Conservation (phyloP, 1,284 basidiomycete species). For the Boletus nobilissimus region DNA sequence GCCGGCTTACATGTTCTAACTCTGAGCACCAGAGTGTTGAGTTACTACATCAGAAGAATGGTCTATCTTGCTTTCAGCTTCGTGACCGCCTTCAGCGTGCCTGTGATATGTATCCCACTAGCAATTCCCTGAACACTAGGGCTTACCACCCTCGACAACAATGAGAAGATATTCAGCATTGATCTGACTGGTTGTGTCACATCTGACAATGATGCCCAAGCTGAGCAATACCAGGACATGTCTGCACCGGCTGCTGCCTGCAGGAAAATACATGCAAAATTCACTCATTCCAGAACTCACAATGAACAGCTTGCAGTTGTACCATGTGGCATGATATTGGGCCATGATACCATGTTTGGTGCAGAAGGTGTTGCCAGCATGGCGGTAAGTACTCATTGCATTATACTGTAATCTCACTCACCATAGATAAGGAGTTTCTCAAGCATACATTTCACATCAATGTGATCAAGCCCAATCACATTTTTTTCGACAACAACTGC, state of each 20-base stretch:
- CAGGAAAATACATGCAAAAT: background rate
- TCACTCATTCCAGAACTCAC: background rate
- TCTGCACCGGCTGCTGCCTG: no score
- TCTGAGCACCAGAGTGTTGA: background rate
- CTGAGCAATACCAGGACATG: no score
- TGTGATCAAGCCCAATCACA: slow-evolving; percentile 29
- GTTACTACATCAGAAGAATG: background rate
- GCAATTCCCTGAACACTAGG: background rate
- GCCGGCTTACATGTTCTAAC: background rate
- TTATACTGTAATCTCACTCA: no score
- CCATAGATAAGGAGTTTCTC: slow-evolving; percentile 39
- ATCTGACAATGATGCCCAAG: no score
- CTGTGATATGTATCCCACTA: background rate
- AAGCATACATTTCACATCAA: slow-evolving; percentile 18
- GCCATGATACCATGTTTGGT: background rate
- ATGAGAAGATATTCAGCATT: background rate
- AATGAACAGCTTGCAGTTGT: background rate
- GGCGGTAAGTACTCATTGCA: no score
- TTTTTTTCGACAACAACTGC: slow-evolving; percentile 55
- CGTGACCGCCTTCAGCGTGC: background rate
- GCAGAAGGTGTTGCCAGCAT: slow-evolving; percentile 1
- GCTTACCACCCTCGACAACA: no score
- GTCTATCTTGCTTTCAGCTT: background rate
- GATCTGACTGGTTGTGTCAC: background rate
- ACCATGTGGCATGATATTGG: background rate